Evolutionary conservation across 2,329 filamentous ascomycete genomes (phyloP), one percentile per base, ranked within the genome.

Genomic region (Stemphylium vesicarium): DNA sequence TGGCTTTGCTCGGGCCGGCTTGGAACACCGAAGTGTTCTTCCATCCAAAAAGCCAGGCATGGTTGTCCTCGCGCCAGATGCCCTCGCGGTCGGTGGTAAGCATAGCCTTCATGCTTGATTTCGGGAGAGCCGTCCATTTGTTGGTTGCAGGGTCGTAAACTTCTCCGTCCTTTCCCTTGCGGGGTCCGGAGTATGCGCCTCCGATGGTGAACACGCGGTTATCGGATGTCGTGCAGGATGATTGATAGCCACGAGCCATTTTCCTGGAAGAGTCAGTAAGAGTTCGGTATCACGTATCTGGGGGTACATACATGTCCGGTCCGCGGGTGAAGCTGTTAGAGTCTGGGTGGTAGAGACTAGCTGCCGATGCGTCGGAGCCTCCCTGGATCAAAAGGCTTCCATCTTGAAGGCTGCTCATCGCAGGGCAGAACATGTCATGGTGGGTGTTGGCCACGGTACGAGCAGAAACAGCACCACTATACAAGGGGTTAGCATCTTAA

Each of bases 341-440:
- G 2, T 38, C 42, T 6, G 66, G 66, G 48, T 69, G 49, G 39
- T 69, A 69, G 40, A 61, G 59, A 45, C 58, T 66, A 12, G 61
- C 65, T n/a, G 43, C 55, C 5, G 61, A 56, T 22, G 66, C 66
- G 50, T 69, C 60, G 15, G 63, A 63, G 6, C 66, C 66, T 35
- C 66, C 66, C 12, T 67, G 64, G 32, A 69, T 66, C 20, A 67
- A 40, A 38, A 69, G 58, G 11, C 62, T 58, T 4, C 66, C 66
- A 18, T 67, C 62, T 37, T 65, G 54, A 6, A 67, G 54, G 51
- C 57, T 63, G 50, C 64, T 69, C 24, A 69, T 66, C 35, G 59
- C 66, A 4, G 66, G 66, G 38, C 66, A 69, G 31, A 69, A 69
- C 66, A 69, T 69, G 35, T 69, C 66, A 22, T 69, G 66, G 10